These are phyloP conservation scores for Paraphoma sp. DNA, from an alignment of 2,329 filamentous ascomycete species.

Conservation along the genomic window DNA sequence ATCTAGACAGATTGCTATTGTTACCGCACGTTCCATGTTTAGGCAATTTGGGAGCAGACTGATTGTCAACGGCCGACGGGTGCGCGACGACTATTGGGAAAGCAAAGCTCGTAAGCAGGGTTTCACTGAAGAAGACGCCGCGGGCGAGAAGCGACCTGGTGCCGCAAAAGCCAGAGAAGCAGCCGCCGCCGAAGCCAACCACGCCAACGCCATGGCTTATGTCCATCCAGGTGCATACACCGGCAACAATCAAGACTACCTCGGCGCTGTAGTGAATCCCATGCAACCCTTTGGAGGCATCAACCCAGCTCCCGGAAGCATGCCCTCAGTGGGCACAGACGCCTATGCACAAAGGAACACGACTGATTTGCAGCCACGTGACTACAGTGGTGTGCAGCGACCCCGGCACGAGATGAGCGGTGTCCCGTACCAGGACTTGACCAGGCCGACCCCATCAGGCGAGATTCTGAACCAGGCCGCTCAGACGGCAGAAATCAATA, in stretches of 20 bases:
- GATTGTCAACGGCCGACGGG: slow-evolving; percentile 85
- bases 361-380: slow-evolving; percentile 75
- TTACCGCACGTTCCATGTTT: slow-evolving; percentile 98
- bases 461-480: slow-evolving; percentile 87
- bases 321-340: slow-evolving; percentile 70
- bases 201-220: slow-evolving; percentile 57
- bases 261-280: slow-evolving; percentile 37
- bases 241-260: slow-evolving; percentile 44
- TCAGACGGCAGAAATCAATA: slow-evolving; percentile 90
- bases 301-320: slow-evolving; percentile 72
- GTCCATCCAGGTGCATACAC: slow-evolving; percentile 36
- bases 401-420: slow-evolving; percentile 90
- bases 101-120: slow-evolving; percentile 96
- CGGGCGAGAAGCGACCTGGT: slow-evolving; percentile 94
- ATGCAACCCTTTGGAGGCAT: slow-evolving; percentile 59
- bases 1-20: slow-evolving; percentile 97
- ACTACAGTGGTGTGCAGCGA: slow-evolving; percentile 83
- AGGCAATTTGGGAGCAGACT: slow-evolving; percentile 96
- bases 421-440: slow-evolving; percentile 82
- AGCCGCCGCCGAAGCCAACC: slow-evolving; percentile 69
- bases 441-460: slow-evolving; percentile 73
- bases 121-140: slow-evolving; percentile 95
- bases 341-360: slow-evolving; percentile 78
- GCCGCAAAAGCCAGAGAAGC: slow-evolving; percentile 88
- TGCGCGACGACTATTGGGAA: slow-evolving; percentile 99